Evolutionary conservation across 1,139 yeast species (phyloP), one percentile per base, ranked within the genome.

Genomic region (Candida frijolesensis): DNA sequence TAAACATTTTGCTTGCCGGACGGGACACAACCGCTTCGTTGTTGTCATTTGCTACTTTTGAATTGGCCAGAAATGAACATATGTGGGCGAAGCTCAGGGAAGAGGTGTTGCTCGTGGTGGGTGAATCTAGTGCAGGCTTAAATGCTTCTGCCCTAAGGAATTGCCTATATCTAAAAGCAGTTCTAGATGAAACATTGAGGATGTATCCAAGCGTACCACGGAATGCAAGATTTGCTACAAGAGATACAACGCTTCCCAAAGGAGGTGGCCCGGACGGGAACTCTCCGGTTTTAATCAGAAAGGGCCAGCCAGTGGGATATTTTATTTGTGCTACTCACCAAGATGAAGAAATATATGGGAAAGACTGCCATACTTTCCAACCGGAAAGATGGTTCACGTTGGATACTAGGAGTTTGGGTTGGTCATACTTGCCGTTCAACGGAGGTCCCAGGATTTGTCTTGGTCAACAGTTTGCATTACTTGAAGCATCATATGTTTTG

Each of bases 161-260:
- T 52, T 77, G 82, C 58, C 68, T 65, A 43, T 79, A 79, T 58
- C 68, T 80, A 54, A 71, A 73, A 55, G 69, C 76, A 42, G 72
- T 78, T 42, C 57, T 81, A 41, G 78, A 77, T 58, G 85, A 80
- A 61, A 62, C 74, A 8, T 70, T 80, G 52, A 68, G 85, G 52
- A 54, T 79, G 57, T 78, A 78, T 55, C 85, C 85, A 3, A 69
- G 78, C 6, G 84, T 81, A 4, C 80, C 84, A 2, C 61, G 66
- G 54, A 80, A 80, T 58, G 63, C 69, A 53, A 68, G 85, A 46
- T 60, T 63, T 25, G 78, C 84, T 15, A 63, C 66, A 7, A 68
- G 60, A 47, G 69, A 74, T 55, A 79, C 83, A 2, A 70, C 77
- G 5, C 64, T 81, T 39, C 85, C 85, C 11, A 67, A 65, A 40